Conservation (phyloP, 441 rosid genomes). For the Sinapis alba region DNA sequence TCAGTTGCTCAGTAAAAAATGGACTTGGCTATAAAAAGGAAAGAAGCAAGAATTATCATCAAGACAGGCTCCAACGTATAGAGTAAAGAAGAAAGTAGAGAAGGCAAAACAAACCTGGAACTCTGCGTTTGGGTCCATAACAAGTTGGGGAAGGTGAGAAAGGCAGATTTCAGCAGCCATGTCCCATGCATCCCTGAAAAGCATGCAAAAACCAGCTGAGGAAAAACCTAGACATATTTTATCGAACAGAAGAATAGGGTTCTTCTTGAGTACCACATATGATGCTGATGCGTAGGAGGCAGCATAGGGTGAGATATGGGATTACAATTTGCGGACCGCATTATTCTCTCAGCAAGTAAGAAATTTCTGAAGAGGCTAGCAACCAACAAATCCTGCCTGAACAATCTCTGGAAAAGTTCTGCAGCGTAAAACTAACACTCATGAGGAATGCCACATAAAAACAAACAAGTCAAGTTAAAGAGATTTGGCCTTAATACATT, state of each 20-base stretch:
- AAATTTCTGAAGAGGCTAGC: constrained; percentile 97
- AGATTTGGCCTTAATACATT: constrained; percentile 7
- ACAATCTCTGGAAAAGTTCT: constrained; percentile 96
- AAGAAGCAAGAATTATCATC: constrained; percentile 20
- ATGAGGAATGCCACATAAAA: constrained; percentile 22
- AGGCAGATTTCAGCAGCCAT: constrained; percentile 99
- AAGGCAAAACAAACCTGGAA: constrained; percentile 56
- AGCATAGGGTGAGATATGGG: constrained; percentile 95
- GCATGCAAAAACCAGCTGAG: constrained; percentile 34
- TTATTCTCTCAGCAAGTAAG: constrained; percentile 97
- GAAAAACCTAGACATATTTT: constrained; percentile 24
- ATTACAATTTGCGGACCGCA: constrained; percentile 99
- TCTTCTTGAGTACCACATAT: constrained; percentile 83
- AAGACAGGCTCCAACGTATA: constrained; percentile 18
- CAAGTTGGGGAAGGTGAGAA: constrained; percentile 90
- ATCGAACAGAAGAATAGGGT: constrained; percentile 30
- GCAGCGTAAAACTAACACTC: constrained; percentile 44
- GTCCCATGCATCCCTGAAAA: constrained; percentile 98
- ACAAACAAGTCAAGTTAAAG: constrained; percentile 13
- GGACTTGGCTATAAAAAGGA: constrained; percentile 78
- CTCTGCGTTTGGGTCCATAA: constrained; percentile 80
- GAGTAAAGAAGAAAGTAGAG: background rate
- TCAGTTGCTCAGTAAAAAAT: constrained; percentile 94
- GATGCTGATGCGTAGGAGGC: constrained; percentile 99
- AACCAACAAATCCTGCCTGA: constrained; percentile 96